phyloP scores from a whole-genome alignment of 2,329 filamentous ascomycete species.

The Ceratocystiopsis sp. region DNA sequence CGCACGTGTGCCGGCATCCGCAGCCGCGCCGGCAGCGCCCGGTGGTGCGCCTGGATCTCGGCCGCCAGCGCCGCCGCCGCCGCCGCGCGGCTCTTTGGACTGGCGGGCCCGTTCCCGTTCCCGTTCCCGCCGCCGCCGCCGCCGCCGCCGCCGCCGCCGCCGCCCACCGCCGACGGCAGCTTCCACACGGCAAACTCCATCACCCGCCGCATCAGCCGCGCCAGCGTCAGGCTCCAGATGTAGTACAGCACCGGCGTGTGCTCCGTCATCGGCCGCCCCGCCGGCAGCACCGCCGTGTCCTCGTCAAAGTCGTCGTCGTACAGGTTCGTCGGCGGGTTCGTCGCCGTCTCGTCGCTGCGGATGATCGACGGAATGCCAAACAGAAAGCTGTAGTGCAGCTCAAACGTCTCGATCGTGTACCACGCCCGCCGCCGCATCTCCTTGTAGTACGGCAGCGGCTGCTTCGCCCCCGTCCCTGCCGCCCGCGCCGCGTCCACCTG shows the following conservation, averaged over 20 bases:
- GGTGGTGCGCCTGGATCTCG: conserved; percentile 2
- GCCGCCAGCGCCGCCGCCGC: conserved; percentile 2
- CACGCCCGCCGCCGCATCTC: conserved; percentile 34
- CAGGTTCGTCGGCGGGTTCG: conserved; percentile 41
- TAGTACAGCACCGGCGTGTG: conserved; percentile 39
- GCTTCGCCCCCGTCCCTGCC: conserved; percentile 25
- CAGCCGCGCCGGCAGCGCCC: conserved; percentile 5
- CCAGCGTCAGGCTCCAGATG: conserved; percentile 24
- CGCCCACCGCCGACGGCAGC: background rate
- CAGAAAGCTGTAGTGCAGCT: conserved; percentile 32
- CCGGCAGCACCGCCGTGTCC: conserved; percentile 35
- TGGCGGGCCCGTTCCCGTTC: too few species aligned
- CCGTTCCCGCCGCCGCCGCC: too few species aligned
- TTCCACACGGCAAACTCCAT: conserved; percentile 26
- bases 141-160: too few species aligned
- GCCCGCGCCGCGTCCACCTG: conserved; percentile 15
- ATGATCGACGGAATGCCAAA: conserved; percentile 24
- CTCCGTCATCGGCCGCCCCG: conserved; percentile 35
- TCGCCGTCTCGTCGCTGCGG: conserved; percentile 44
- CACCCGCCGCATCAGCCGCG: conserved; percentile 23
- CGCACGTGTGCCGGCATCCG: conserved; percentile 8
- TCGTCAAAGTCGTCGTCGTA: conserved; percentile 49
- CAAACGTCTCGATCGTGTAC: conserved; percentile 30
- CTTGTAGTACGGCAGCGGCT: too few species aligned
- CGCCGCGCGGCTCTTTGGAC: background rate